A percentile compares a stretch with the other conserved stretches of the same genome.
phyloP scores from a whole-genome alignment of 2,329 filamentous ascomycete genomes.

The Coniosporium tulheliwenetii region DNA sequence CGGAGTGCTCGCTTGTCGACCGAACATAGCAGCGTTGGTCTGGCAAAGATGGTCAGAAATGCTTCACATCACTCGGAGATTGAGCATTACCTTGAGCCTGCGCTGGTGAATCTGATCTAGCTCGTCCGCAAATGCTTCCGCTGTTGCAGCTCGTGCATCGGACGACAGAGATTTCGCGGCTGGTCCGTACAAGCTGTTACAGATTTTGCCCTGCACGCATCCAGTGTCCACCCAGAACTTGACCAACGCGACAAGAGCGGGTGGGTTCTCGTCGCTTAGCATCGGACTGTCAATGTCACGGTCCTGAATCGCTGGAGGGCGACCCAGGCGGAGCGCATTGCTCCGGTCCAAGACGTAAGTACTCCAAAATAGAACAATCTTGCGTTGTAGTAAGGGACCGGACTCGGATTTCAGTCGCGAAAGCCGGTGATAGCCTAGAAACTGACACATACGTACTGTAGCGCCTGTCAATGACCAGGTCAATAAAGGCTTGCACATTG shows the following conservation, averaged over 20 bases:
- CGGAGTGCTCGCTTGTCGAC: too few species aligned
- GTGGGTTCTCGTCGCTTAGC: too few species aligned
- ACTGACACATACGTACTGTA: constrained; percentile 39
- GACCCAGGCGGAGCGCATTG: constrained; percentile 42
- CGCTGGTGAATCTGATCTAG: too few species aligned
- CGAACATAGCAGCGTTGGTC: too few species aligned
- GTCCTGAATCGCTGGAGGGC: constrained; percentile 19
- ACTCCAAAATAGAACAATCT: constrained; percentile 39
- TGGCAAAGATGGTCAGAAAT: too few species aligned
- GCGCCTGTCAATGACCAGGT: constrained; percentile 47
- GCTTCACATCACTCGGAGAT: background rate
- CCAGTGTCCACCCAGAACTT: background rate
- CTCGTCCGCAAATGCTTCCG: too few species aligned
- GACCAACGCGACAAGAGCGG: too few species aligned
- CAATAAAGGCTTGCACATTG: constrained; percentile 45
- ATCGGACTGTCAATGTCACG: too few species aligned
- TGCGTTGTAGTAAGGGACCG: constrained; percentile 32
- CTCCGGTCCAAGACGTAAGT: constrained; percentile 44
- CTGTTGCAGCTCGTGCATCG: background rate
- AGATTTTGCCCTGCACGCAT: background rate
- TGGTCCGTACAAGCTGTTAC: background rate
- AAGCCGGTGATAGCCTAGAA: too few species aligned
- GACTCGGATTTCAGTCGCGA: too few species aligned
- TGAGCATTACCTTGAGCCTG: constrained; percentile 1
- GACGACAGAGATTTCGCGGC: background rate